Conservation (phyloP, 2,329 filamentous ascomycete species). For the Metarhizium album region DNA sequence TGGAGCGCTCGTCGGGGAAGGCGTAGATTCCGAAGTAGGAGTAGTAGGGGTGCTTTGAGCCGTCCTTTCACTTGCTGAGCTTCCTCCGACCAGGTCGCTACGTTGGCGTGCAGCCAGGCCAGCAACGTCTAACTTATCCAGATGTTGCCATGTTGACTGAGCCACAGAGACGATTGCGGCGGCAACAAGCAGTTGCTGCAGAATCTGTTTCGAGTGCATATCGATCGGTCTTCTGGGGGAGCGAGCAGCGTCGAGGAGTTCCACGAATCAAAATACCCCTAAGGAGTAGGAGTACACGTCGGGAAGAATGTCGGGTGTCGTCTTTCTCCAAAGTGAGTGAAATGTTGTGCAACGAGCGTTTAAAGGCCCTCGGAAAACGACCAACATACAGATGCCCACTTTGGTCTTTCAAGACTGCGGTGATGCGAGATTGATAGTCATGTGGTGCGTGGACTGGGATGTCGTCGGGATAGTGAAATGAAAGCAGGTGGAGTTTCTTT, state of each 20-base stretch:
- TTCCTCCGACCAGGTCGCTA: conserved; percentile 5
- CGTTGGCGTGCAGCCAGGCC: conserved; percentile 13
- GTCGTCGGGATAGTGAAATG: not conserved
- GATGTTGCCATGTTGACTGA: conserved; percentile 28
- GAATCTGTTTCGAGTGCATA: conserved; percentile 37
- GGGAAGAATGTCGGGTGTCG: not conserved
- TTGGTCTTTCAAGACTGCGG: not conserved
- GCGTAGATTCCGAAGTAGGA: not conserved
- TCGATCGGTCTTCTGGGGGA: not conserved
- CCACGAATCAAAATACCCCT: not conserved
- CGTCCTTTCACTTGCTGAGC: not conserved
- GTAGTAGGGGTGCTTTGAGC: not conserved
- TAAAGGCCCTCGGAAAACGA: not conserved
- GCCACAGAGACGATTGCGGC: conserved; percentile 35
- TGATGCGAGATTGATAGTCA: not conserved
- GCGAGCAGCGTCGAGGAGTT: not conserved
- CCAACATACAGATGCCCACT: not conserved
- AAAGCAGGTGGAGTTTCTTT: not conserved
- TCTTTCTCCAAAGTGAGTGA: not conserved
- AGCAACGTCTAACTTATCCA: conserved; percentile 10
- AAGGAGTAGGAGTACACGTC: no score
- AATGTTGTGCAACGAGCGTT: no score
- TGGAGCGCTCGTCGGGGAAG: not conserved
- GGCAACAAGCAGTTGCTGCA: conserved; percentile 38
- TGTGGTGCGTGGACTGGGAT: not conserved